Percentiles rank a stretch among this genome's conserved stretches.
Conservation (phyloP, 2,329 filamentous ascomycete species). For the Verticillium longisporum region DNA sequence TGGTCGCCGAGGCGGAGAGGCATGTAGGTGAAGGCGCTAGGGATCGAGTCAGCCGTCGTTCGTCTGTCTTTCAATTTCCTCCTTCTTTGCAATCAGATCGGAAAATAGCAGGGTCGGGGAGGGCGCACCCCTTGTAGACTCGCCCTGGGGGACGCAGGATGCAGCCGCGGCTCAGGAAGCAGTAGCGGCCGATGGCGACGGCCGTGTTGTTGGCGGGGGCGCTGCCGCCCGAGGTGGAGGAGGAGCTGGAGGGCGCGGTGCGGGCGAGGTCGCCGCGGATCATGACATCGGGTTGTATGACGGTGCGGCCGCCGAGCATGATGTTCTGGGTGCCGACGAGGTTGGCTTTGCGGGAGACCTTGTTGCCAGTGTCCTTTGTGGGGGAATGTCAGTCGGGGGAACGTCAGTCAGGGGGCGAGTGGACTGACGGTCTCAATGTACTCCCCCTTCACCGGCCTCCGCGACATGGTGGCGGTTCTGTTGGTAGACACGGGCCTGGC, state of each 20-base stretch:
- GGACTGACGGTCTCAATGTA: slow-evolving; percentile 86
- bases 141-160: slow-evolving; percentile 78
- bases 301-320: slow-evolving; percentile 90
- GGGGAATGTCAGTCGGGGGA: not conserved
- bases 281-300: slow-evolving; percentile 91
- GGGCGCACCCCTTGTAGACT: slow-evolving; percentile 64
- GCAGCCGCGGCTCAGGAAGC: slow-evolving; percentile 73
- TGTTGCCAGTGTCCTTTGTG: slow-evolving; percentile 93
- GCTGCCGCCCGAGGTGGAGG: slow-evolving; percentile 24
- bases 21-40: slow-evolving; percentile 67
- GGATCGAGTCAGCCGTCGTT: not conserved
- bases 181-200: slow-evolving; percentile 86
- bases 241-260: slow-evolving; percentile 36
- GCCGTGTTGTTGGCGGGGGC: slow-evolving; percentile 52
- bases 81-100: too few species aligned
- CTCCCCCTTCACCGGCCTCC: slow-evolving; percentile 75
- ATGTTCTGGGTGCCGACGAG: slow-evolving; percentile 97
- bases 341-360: slow-evolving; percentile 85
- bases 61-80: too few species aligned
- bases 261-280: slow-evolving; percentile 82
- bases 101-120: not conserved
- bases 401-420: too few species aligned
- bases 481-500: not conserved
- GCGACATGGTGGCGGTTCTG: slow-evolving; percentile 53
- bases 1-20: slow-evolving; percentile 92